A percentile compares a stretch with the other conserved stretches of the same genome.
Evolutionary conservation across 805 yeast species (phyloP).

Genomic region (Metschnikowia cubensis): DNA sequence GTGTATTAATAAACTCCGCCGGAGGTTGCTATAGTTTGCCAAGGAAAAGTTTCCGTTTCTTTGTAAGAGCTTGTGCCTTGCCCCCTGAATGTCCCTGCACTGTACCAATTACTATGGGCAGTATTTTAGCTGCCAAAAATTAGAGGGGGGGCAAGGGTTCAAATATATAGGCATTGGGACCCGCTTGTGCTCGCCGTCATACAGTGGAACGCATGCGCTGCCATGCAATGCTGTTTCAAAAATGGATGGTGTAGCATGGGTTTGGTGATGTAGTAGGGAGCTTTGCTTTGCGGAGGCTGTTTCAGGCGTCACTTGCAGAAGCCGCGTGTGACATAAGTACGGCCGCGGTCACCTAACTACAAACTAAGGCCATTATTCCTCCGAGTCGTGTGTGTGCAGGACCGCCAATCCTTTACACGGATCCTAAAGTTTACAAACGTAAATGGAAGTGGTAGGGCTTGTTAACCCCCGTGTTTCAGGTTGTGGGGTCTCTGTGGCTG

Average conservation of each 20-base stretch:
- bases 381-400: not conserved
- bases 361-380: not conserved
- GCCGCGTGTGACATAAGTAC: not conserved
- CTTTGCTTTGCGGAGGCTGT: not conserved
- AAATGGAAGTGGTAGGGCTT: too few relatives aligned
- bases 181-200: not conserved
- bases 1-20: not conserved
- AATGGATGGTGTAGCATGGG: not conserved
- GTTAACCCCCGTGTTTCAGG: too few relatives aligned
- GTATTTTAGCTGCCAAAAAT: not conserved
- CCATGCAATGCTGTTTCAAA: slow-evolving; percentile 1
- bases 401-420: not conserved
- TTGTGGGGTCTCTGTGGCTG: not conserved
- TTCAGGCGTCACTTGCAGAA: slow-evolving; percentile 1
- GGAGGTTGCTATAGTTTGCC: not conserved
- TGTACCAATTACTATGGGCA: too few relatives aligned
- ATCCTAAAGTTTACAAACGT: too few relatives aligned
- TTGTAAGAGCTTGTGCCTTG: not conserved
- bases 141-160: not conserved
- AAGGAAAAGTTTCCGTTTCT: not conserved
- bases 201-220: not conserved
- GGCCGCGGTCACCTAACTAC: not conserved
- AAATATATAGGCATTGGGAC: not conserved
- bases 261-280: not conserved
- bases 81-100: too few relatives aligned